Base-by-base conservation (phyloP, 768 basidiomycete species). In the Termitomyces sp. region DNA sequence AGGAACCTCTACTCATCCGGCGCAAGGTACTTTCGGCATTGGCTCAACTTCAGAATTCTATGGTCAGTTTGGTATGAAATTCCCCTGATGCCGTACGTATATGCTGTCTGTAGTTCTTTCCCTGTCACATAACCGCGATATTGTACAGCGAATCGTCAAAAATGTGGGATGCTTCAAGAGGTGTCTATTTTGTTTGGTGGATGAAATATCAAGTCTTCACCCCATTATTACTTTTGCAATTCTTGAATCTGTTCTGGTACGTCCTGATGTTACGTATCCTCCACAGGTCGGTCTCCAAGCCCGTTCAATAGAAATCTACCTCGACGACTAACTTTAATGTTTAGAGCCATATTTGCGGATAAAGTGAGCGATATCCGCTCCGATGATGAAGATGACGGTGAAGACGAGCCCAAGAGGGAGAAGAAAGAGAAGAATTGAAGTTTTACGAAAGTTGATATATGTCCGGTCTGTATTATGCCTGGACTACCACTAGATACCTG, bases 181-280 rank as follows among this genome's bases (percentile, higher is more conserved):
- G 92, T 3, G 78, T 76, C 8, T 94, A 86, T 76, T 70, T 96
- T 58, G 75, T 70, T 1, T 65, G 70, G 65, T 98, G 93, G 90
- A 85, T 95, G 81, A 81, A 77, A 63, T 85, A 82, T 62, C 91
- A 93, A 60, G 81, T 96, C 50, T 90, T 95, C 62, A 57, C 70
- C 0, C 88, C 93, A 0, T 71, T 98, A 54, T 58, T 83, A 6
- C 71, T 92, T 0, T 76, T 99, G 15, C 92, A 94, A 66, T 61
- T 82, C 40, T 76, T 99, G 62, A 98, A 98, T 66, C 56, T 96
- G 24, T 97, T 97, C 77, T 98, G 95, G 95, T 96, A 90, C 68
- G 84, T 77, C 71, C 75, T 93, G 26, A 93, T 98, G 68, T 70
- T 80, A 67, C 84, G 92, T 52, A 87, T 96, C 50, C 74, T 88